These are phyloP conservation scores for Chytriomyces hyalinus DNA, from an alignment of 192 early-diverging fungal species.

Conservation along the genomic window DNA sequence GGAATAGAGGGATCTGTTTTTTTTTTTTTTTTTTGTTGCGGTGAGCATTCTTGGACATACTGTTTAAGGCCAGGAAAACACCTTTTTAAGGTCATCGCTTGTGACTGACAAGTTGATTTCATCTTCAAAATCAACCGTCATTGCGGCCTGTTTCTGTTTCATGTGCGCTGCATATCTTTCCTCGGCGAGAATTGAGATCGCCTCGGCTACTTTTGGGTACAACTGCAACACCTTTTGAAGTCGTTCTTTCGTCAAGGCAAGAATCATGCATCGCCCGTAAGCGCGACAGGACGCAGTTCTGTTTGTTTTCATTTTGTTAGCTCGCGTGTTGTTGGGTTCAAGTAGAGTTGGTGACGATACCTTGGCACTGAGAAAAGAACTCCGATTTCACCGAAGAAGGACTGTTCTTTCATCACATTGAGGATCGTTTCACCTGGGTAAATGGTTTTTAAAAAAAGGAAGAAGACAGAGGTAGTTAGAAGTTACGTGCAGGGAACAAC, in stretches of 20 bases:
- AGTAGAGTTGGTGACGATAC: slow-evolving; percentile 12
- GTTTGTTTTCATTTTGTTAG: background rate
- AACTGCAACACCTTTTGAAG: slow-evolving; percentile 42
- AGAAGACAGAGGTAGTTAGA: background rate
- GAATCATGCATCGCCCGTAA: slow-evolving; percentile 53
- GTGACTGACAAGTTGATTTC: slow-evolving; percentile 59
- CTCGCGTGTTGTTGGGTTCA: background rate
- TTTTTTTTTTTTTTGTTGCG: background rate
- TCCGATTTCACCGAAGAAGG: slow-evolving; percentile 83
- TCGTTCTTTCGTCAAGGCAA: slow-evolving; percentile 58
- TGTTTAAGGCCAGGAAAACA: slow-evolving; percentile 8
- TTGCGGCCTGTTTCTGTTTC: slow-evolving; percentile 52
- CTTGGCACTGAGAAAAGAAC: slow-evolving; percentile 74
- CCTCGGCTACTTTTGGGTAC: slow-evolving; percentile 53
- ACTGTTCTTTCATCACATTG: slow-evolving; percentile 65
- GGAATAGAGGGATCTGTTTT: slow-evolving; percentile 56
- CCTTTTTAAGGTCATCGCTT: slow-evolving; percentile 57
- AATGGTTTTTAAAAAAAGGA: background rate
- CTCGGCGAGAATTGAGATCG: slow-evolving; percentile 55
- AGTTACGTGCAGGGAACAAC: background rate
- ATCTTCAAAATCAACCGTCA: slow-evolving; percentile 60
- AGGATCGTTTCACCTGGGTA: slow-evolving; percentile 52
- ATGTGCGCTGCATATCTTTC: slow-evolving; percentile 56
- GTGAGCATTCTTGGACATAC: background rate
- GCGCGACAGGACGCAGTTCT: slow-evolving; percentile 63